Percentiles rank a stretch among this genome's conserved stretches.
Conservation (phyloP, 2,329 filamentous ascomycete genomes). For the Sporothrix pallida region DNA sequence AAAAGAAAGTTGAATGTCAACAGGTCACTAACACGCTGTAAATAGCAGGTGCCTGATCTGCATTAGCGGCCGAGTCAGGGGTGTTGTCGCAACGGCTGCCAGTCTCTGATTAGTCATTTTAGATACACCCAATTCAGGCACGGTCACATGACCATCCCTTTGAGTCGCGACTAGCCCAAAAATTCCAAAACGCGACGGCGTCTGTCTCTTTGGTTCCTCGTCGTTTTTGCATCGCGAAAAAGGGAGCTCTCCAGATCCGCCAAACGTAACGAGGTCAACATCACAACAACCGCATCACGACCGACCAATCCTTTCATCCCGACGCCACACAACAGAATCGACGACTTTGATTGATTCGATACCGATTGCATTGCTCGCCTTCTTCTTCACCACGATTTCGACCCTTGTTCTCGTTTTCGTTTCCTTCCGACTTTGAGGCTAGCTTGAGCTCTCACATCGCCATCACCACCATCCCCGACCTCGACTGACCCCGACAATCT, state of each 20-base stretch:
- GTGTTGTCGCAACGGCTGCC: too few species aligned
- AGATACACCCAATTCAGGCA: too few species aligned
- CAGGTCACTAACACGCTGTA: background rate
- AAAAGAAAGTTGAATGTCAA: too few species aligned
- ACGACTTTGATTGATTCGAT: background rate
- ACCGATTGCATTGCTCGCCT: background rate
- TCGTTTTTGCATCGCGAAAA: conserved; percentile 20
- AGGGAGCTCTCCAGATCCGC: conserved; percentile 1
- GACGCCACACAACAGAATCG: background rate
- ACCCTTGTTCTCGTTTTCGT: background rate
- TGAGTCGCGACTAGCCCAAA: conserved; percentile 29
- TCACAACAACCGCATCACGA: background rate
- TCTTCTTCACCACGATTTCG: background rate
- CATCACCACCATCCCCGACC: background rate
- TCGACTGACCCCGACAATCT: background rate
- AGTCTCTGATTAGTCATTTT: too few species aligned
- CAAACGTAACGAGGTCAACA: background rate
- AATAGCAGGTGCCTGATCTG: background rate
- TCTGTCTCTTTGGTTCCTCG: background rate
- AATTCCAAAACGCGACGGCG: conserved; percentile 33
- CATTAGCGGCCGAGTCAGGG: background rate
- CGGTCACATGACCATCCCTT: conserved; percentile 23
- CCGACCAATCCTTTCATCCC: background rate
- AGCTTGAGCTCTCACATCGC: background rate
- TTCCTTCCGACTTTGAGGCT: background rate